Percentiles rank a stretch among this genome's conserved stretches.
Evolutionary conservation across 2,329 filamentous ascomycete genomes (phyloP).

Genomic region (Diaporthe amygdali): DNA sequence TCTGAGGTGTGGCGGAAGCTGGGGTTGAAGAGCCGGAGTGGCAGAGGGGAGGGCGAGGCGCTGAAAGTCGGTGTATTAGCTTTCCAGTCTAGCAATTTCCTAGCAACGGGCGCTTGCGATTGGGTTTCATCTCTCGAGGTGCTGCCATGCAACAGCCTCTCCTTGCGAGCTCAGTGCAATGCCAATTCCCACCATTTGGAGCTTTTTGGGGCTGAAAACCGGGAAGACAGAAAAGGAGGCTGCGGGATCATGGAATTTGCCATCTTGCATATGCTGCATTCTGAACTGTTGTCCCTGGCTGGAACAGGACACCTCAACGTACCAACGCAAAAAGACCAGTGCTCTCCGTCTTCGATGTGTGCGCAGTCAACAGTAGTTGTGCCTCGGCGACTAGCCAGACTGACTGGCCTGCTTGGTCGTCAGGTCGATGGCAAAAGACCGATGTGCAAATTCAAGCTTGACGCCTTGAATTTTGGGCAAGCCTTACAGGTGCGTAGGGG

Average conservation of each 20-base stretch:
- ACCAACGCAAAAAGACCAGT: slow-evolving; percentile 3
- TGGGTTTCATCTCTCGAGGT: slow-evolving; percentile 4
- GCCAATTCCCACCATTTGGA: neutral
- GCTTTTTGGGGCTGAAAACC: neutral
- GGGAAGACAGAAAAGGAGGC: neutral
- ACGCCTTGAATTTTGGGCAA: neutral
- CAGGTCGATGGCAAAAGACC: neutral
- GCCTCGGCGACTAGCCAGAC: slow-evolving; percentile 8
- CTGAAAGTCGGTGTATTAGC: slow-evolving; percentile 23
- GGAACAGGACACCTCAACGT: neutral
- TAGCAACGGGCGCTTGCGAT: slow-evolving; percentile 10
- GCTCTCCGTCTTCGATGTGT: neutral
- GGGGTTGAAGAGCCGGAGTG: neutral
- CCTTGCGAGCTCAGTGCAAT: neutral
- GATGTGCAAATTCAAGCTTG: neutral
- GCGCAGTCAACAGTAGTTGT: neutral
- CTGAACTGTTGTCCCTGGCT: neutral
- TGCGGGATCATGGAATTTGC: neutral
- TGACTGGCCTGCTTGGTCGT: neutral
- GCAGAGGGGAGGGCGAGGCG: slow-evolving; percentile 4
- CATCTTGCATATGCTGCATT: neutral
- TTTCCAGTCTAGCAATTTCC: slow-evolving; percentile 13
- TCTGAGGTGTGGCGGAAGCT: slow-evolving; percentile 15
- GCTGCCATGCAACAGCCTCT: slow-evolving; percentile 4
- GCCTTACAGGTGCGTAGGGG: neutral